Percentiles rank a stretch among this genome's conserved stretches.
phyloP scores from a whole-genome alignment of 768 basidiomycete genomes.

The Tylopilus intermedius region DNA sequence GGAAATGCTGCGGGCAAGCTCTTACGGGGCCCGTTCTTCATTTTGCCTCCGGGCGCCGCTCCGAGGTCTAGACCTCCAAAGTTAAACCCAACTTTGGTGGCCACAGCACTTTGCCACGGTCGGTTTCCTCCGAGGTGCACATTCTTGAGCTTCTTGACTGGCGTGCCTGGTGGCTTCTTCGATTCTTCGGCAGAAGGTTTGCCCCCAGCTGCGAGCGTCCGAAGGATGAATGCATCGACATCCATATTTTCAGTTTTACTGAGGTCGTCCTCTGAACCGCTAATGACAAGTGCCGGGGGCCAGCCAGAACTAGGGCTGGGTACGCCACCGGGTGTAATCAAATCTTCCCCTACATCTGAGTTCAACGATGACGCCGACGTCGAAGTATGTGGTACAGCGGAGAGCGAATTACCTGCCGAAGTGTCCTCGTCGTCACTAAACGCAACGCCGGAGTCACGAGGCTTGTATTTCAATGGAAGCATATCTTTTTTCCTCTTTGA shows the following conservation, averaged over 20 bases:
- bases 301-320: conserved; percentile 57
- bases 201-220: conserved; percentile 56
- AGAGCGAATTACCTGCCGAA: conserved; percentile 16
- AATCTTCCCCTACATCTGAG: conserved; percentile 55
- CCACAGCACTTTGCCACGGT: conserved; percentile 79
- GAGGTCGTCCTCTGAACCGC: conserved; percentile 38
- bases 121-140: conserved; percentile 52
- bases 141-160: conserved; percentile 71
- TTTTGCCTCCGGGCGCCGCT: conserved; percentile 36
- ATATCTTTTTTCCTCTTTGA: conserved; percentile 25
- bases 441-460: conserved; percentile 62
- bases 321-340: conserved; percentile 63
- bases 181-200: conserved; percentile 40
- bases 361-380: conserved; percentile 59
- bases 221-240: conserved; percentile 69
- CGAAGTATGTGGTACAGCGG: conserved; percentile 52
- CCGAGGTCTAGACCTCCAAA: conserved; percentile 38
- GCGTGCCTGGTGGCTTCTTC: conserved; percentile 74
- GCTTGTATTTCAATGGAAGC: conserved; percentile 64
- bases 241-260: conserved; percentile 32
- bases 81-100: conserved; percentile 56
- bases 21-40: conserved; percentile 56
- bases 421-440: conserved; percentile 56
- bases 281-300: conserved; percentile 45
- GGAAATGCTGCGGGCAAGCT: conserved; percentile 74